A percentile compares a stretch with the other conserved stretches of the same genome.
These are phyloP conservation scores for Phytophthora tentaculata DNA, from an alignment of 352 stramenopile species.

Conservation along the genomic window DNA sequence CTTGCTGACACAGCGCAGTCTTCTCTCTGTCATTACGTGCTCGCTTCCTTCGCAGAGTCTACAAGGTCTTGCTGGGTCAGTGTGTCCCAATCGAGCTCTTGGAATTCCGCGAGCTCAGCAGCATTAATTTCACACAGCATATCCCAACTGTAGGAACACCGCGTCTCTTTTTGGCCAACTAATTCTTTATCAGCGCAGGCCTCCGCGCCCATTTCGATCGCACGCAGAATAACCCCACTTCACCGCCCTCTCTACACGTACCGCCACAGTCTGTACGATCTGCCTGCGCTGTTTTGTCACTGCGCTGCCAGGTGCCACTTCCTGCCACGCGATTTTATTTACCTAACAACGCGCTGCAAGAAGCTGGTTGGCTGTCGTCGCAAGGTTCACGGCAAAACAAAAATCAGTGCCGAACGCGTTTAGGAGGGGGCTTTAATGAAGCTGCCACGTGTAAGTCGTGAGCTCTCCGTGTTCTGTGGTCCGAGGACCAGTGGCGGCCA, in stretches of 20 bases:
- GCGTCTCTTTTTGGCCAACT: no score
- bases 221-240: no score
- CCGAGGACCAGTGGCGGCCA: background rate
- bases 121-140: background rate
- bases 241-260: no score
- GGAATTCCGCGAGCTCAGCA: constrained; percentile 2
- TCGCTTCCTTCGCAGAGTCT: background rate
- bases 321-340: no score
- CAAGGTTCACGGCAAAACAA: background rate
- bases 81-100: constrained; percentile 3
- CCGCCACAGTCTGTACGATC: no score
- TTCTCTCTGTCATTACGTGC: constrained; percentile 4
- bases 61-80: background rate
- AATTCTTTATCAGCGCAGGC: no score
- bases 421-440: background rate
- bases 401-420: background rate
- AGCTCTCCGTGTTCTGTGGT: background rate
- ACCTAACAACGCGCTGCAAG: background rate
- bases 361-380: no score
- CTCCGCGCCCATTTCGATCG: no score
- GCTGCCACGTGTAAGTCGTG: background rate
- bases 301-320: no score
- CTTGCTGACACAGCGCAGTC: constrained; percentile 1
- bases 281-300: no score
- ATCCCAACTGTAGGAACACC: background rate